Evolutionary conservation across 176 grass and related monocot species (phyloP).

Genomic region (Aegilops longissima): DNA sequence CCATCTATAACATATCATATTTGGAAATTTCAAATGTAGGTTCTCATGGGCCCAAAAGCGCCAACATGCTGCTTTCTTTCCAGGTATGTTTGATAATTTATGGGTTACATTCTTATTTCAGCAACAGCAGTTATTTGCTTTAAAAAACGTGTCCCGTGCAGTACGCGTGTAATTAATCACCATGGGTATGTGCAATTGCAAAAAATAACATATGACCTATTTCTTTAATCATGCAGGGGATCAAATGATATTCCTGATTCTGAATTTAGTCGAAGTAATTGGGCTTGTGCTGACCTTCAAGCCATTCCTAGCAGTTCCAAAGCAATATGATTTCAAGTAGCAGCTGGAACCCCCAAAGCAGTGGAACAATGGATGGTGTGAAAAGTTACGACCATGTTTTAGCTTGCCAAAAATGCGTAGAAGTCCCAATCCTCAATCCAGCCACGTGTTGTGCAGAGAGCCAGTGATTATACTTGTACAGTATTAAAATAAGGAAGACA

Average conservation of each 20-base stretch:
- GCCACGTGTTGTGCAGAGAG: not conserved
- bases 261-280: conserved; percentile 34
- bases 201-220: not conserved
- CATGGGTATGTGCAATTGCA: not conserved
- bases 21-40: conserved; percentile 22
- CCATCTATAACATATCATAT: not conserved
- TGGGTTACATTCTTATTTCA: not conserved
- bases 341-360: not conserved
- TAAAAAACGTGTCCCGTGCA: not conserved
- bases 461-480: not conserved
- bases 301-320: conserved; percentile 39
- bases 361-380: not conserved
- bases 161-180: not conserved
- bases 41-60: conserved; percentile 74
- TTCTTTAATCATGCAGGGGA: conserved; percentile 17
- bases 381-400: not conserved
- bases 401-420: not conserved
- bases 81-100: conserved; percentile 27
- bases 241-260: conserved; percentile 39
- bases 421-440: not conserved
- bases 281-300: conserved; percentile 44
- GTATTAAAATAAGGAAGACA: not conserved
- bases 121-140: too few relatives aligned
- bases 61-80: conserved; percentile 49
- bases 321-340: conserved; percentile 11